Percentiles rank a stretch among this genome's conserved stretches.
phyloP scores from a whole-genome alignment of 106 monocot species.

The Dioscorea alata region DNA sequence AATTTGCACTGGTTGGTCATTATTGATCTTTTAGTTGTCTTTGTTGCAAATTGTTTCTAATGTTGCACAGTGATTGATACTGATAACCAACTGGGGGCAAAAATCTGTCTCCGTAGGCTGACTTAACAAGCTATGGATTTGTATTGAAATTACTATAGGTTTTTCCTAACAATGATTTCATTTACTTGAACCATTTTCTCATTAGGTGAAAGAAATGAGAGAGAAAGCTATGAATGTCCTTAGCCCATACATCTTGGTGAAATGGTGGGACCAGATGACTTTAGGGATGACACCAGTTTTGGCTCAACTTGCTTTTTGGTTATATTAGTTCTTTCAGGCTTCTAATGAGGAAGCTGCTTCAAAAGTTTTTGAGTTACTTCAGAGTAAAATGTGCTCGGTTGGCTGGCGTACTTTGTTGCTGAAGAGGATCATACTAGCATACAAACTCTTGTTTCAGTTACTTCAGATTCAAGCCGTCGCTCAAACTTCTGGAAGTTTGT shows the following conservation, averaged over 20 bases:
- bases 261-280: conserved; percentile 23
- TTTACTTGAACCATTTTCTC: not conserved
- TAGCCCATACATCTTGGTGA: conserved; percentile 41
- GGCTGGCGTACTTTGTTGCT: conserved; percentile 91
- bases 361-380: conserved; percentile 78
- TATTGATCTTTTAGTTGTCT: too few relatives aligned
- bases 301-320: not conserved
- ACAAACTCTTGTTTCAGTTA: too few relatives aligned
- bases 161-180: too few relatives aligned
- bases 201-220: conserved; percentile 92
- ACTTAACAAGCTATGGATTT: too few relatives aligned
- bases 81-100: not conserved
- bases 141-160: too few relatives aligned
- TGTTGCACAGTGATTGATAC: not conserved
- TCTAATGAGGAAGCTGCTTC: too few relatives aligned
- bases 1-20: too few relatives aligned
- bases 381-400: conserved; percentile 69
- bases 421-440: too few relatives aligned
- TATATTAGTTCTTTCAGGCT: too few relatives aligned
- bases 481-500: conserved; percentile 60
- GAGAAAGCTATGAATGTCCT: conserved; percentile 84
- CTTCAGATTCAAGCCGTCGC: conserved; percentile 78
- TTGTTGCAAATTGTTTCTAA: too few relatives aligned
- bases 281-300: conserved; percentile 16
- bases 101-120: too few relatives aligned